Evolutionary conservation across 495 filamentous ascomycete genomes (phyloP).

Genomic region (Hypoxylon rickii): DNA sequence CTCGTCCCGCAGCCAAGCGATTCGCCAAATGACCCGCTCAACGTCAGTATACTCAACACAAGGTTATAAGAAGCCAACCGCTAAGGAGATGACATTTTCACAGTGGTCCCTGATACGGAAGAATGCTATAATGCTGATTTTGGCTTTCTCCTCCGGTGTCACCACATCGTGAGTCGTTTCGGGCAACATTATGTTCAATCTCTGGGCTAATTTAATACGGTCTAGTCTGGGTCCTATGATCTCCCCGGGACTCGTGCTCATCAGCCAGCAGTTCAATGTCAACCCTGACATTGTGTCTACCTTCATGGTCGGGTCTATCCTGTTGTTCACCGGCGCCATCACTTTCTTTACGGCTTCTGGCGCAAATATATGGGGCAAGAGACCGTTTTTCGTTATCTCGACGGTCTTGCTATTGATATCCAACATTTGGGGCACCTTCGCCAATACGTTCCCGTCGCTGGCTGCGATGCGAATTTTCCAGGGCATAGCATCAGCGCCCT

Average conservation of each 20-base stretch:
- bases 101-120: constrained; percentile 30
- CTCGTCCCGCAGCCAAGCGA: constrained; percentile 54
- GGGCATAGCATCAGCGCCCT: constrained; percentile 60
- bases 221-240: constrained; percentile 34
- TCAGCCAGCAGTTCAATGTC: constrained; percentile 35
- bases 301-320: constrained; percentile 40
- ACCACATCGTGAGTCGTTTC: constrained; percentile 26
- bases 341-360: constrained; percentile 45
- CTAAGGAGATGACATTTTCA: neutral
- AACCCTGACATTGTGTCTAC: constrained; percentile 38
- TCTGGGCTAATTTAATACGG: neutral
- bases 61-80: neutral
- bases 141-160: constrained; percentile 32
- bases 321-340: constrained; percentile 37
- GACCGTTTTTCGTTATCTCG: constrained; percentile 45
- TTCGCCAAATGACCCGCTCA: constrained; percentile 54
- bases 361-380: constrained; percentile 44
- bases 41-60: constrained; percentile 25
- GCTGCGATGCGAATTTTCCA: constrained; percentile 55
- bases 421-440: constrained; percentile 41
- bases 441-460: constrained; percentile 40
- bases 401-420: constrained; percentile 33
- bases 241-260: constrained; percentile 32
- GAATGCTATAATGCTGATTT: constrained; percentile 31
- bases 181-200: neutral